Base-by-base conservation (phyloP, 2,329 filamentous ascomycete genomes). In the Fusarium sp. region DNA sequence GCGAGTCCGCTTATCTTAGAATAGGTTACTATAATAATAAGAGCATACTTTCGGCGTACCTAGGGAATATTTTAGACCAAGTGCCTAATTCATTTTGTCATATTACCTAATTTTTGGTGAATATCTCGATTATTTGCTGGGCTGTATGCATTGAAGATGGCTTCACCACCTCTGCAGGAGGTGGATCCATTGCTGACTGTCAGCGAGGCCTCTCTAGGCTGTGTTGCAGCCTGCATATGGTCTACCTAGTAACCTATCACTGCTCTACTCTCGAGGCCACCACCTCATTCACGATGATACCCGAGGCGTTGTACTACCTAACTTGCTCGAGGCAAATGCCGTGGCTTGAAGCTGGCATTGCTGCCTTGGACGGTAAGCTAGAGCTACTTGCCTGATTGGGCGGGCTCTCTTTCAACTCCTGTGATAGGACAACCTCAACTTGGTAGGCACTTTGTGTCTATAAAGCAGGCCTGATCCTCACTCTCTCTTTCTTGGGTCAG, bases 331-430 rank as follows among this genome's bases (percentile, higher is more conserved):
- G 53, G 53, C 61, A 53, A 59, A 58, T 40, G 52, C 15, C 19
- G 21, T n/a, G 39, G 60, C 38, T 40, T 44, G 19, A 34, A 60
- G 33, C 19, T 43, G 34, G 45, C 56, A 33, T 51, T 70, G 67
- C 67, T 70, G 67, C 67, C 67, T 70, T 63, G 42, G 54, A 24
- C 33, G 28, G 15, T 39, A 31, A n/a, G 36, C 19, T 31, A 56
- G 39, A 66, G 46, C 50, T 51, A 28, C 39, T 54, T 36, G 19
- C 24, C 53, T 68, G 38, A 54, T 52, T 64, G 59, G 61, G 15
- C 3, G 5, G 15, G 7, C 10, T 31, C 15, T 24, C 14, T 7
- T 7, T 21, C 49, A 39, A 15, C 6, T 43, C 22, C 21, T n/a
- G 36, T 51, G 55, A 47, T 38, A 64, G 52, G 49, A 33, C 51